Evolutionary conservation across 345 rosid species (phyloP), one percentile per base, ranked within the genome.

Genomic region (Brassica rapa): DNA sequence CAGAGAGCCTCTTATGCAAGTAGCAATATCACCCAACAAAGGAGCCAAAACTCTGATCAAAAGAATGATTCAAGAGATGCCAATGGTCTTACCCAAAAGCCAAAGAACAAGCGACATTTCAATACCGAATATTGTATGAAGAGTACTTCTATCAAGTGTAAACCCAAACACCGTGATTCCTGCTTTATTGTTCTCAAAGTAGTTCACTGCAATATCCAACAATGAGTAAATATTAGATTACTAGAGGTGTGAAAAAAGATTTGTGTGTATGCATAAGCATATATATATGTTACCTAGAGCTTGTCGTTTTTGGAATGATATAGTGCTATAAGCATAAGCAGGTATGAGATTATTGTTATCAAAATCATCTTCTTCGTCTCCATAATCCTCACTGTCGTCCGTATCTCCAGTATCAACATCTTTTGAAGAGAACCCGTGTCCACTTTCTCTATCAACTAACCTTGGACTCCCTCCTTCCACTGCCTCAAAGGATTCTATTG

Each of bases 151-250:
- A 66, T 95, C 98, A 0, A 93, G 84, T 8, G 87, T 87, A 83
- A 89, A 91, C 37, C 98, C 99, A 35, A 84, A 95, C 70, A 95
- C 82, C 0, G 99, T 91, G 66, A 95, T 91, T 72, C 98, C 99
- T 5, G 97, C 94, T 72, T 72, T 83, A 29, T 95, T 95, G 85
- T 93, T 95, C 91, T 95, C 98, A 15, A 93, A 93, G 83, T 93
- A 95, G 57, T 83, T 84, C 86, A 95, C 98, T 95, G 89, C 85
- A 73, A 51, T 41, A 43, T 55, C 14, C 32, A 60, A 10, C 72
- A 67, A 33, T 63, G 70, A 63, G 67, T 24, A 37, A 11, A 10
- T 3, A 9, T 2, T 8, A 33, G 3, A 32, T n/a, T 9, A 10
- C 57, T 16, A n/a, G 62, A 66, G 8, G 56, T 51, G 63, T 61